phyloP scores from a whole-genome alignment of 805 yeast genomes.

The Saccharomycopsis sp. region DNA sequence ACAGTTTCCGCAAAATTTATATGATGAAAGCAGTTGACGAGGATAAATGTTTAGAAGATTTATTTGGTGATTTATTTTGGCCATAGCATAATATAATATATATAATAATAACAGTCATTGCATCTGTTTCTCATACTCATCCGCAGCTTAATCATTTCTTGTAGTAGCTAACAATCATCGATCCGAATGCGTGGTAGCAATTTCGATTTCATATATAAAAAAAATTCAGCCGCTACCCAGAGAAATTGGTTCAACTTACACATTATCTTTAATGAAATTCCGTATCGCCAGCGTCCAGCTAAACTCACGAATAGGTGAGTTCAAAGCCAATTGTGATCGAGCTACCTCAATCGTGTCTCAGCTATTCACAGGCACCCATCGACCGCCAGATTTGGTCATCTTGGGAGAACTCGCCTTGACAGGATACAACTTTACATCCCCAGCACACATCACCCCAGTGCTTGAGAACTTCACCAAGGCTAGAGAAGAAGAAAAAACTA shows the following conservation, averaged over 20 bases:
- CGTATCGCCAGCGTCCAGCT: slow-evolving; percentile 39
- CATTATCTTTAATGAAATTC: slow-evolving; percentile 4
- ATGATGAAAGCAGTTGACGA: slow-evolving; percentile 39
- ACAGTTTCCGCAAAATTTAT: slow-evolving; percentile 60
- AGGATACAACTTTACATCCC: slow-evolving; percentile 63
- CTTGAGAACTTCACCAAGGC: slow-evolving; percentile 37
- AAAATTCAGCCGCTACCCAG: too few relatives aligned
- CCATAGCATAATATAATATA: too few relatives aligned
- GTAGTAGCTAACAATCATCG: too few relatives aligned
- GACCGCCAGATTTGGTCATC: slow-evolving; percentile 52
- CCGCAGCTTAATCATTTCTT: too few relatives aligned
- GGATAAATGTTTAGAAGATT: slow-evolving; percentile 46
- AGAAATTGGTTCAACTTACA: too few relatives aligned
- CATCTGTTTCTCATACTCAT: too few relatives aligned
- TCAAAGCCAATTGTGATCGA: slow-evolving; percentile 45
- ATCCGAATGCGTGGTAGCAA: too few relatives aligned
- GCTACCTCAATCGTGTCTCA: slow-evolving; percentile 37
- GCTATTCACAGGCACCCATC: slow-evolving; percentile 23
- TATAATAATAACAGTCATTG: too few relatives aligned
- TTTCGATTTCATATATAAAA: too few relatives aligned
- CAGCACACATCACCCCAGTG: slow-evolving; percentile 46
- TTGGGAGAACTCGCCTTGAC: slow-evolving; percentile 82
- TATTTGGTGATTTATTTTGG: slow-evolving; percentile 54
- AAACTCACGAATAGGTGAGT: slow-evolving; percentile 55
- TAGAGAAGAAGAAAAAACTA: not conserved